Base-by-base conservation (phyloP, 2,329 filamentous ascomycete genomes). In the Myriangium duriaei region DNA sequence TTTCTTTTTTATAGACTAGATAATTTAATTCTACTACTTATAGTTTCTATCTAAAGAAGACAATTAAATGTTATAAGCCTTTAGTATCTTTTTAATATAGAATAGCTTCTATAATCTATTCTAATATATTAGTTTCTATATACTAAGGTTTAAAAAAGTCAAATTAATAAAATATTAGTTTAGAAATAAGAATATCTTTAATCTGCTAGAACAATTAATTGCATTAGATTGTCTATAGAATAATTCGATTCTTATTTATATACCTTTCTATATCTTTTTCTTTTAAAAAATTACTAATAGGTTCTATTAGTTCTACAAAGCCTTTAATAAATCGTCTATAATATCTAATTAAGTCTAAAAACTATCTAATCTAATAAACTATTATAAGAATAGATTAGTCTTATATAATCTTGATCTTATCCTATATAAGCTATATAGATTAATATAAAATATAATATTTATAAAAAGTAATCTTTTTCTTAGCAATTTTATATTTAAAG, bases 401-500 rank as follows among this genome's bases (percentile, higher is more conserved):
- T 3, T 17, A 11, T 2, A 43, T 34, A 5, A 31, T 10, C 2
- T 16, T 11, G 10, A 43, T 34, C 37, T 37, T 38, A 4, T 16
- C 24, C 13, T 6, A 12, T 26, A 44, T 30, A 17, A 44, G 36
- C 6, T 10, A 11, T 5, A 42, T 30, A 6, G 33, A 21, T 7
- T 34, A 12, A 19, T 30, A 32, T 5, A n/a, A 36, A 19, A 48
- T 32, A 11, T 47, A 28, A 32, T 38, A 47, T 2, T n/a, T n/a
- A 7, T 7, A n/a, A 26, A 26, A 26, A n/a, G 7, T 26, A 7
- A 26, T 26, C 7, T n/a, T 11, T 7, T 40, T 9, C 4, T n/a
- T 15, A 30, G 37, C 32, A 34, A 49, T 47, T 7, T 39, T 26
- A 18, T 31, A 46, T 30, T 47, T 48, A 24, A 32, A 38, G 11